Percentiles rank a stretch among this genome's conserved stretches.
Conservation (phyloP, 805 yeast species). For the Ogataea nonfermentans region DNA sequence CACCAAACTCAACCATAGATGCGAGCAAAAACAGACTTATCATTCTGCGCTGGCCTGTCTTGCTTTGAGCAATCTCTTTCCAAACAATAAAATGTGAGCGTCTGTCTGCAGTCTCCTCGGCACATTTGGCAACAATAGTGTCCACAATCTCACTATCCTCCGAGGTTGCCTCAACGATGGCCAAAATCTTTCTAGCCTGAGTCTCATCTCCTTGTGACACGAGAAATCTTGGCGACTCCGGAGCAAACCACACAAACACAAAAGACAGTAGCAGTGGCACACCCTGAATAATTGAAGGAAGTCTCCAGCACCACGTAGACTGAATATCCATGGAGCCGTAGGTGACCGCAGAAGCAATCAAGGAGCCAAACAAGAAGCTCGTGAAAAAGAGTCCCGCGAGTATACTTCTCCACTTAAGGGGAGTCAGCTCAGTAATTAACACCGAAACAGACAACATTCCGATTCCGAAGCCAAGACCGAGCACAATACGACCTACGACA, state of each 20-base stretch:
- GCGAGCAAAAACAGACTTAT: conserved; percentile 29
- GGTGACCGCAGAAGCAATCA: conserved; percentile 42
- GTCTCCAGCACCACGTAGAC: conserved; percentile 50
- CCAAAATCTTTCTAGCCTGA: conserved; percentile 38
- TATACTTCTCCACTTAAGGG: conserved; percentile 27
- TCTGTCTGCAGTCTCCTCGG: conserved; percentile 19
- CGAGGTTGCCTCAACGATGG: conserved; percentile 33
- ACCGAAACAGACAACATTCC: conserved; percentile 28
- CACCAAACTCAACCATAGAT: conserved; percentile 39
- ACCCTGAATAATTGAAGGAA: conserved; percentile 52
- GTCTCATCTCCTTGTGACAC: conserved; percentile 36
- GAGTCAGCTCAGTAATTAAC: conserved; percentile 31
- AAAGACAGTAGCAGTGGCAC: conserved; percentile 42
- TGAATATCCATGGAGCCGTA: conserved; percentile 33
- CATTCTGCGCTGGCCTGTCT: conserved; percentile 38
- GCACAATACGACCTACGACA: conserved; percentile 39
- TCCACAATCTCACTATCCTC: conserved; percentile 28
- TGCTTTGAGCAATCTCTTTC: conserved; percentile 32
- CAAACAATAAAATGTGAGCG: conserved; percentile 27
- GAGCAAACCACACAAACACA: conserved; percentile 34
- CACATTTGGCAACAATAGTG: conserved; percentile 24
- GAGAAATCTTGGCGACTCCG: conserved; percentile 43
- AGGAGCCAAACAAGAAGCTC: conserved; percentile 45
- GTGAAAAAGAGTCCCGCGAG: conserved; percentile 41
- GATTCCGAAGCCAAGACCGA: conserved; percentile 19